These are phyloP conservation scores for Hsuehochloa calcarea DNA, from an alignment of 176 grass and related monocot species.

Conservation along the genomic window DNA sequence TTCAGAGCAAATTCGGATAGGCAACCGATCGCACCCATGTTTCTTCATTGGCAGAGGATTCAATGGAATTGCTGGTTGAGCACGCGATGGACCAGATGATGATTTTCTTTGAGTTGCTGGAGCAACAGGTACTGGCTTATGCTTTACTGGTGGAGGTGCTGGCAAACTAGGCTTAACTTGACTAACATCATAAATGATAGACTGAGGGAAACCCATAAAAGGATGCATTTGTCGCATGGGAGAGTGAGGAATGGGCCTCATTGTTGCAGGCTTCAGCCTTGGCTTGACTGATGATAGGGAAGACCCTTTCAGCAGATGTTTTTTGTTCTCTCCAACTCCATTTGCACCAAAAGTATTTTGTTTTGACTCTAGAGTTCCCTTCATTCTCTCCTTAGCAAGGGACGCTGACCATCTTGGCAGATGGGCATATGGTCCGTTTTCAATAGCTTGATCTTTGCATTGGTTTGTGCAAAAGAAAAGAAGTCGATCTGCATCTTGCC, in stretches of 20 bases:
- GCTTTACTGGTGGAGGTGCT: conserved; percentile 39
- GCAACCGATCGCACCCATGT: conserved; percentile 52
- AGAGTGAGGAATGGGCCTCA: conserved; percentile 63
- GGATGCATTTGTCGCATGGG: conserved; percentile 43
- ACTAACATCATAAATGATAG: conserved; percentile 26
- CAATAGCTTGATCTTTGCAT: conserved; percentile 26
- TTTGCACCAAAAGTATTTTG: conserved; percentile 2
- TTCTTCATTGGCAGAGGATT: conserved; percentile 81
- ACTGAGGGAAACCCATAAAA: conserved; percentile 34
- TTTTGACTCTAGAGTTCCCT: conserved; percentile 27
- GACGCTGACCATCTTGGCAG: conserved; percentile 47
- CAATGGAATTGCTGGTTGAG: conserved; percentile 30
- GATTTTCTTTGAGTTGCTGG: conserved; percentile 43
- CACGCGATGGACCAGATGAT: conserved; percentile 1
- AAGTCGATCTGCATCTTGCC: conserved; percentile 57
- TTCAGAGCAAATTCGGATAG: conserved; percentile 52
- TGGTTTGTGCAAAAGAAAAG: conserved; percentile 64
- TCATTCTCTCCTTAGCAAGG: conserved; percentile 39
- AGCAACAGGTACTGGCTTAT: conserved; percentile 18
- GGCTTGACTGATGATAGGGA: conserved; percentile 6
- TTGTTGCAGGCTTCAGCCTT: conserved; percentile 44
- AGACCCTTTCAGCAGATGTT: conserved; percentile 17
- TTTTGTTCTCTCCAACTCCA: conserved; percentile 18
- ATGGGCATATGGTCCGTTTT: conserved; percentile 9
- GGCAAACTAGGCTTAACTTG: conserved; percentile 28